phyloP scores from a whole-genome alignment of 805 yeast genomes.

The Starmera dryadoides region DNA sequence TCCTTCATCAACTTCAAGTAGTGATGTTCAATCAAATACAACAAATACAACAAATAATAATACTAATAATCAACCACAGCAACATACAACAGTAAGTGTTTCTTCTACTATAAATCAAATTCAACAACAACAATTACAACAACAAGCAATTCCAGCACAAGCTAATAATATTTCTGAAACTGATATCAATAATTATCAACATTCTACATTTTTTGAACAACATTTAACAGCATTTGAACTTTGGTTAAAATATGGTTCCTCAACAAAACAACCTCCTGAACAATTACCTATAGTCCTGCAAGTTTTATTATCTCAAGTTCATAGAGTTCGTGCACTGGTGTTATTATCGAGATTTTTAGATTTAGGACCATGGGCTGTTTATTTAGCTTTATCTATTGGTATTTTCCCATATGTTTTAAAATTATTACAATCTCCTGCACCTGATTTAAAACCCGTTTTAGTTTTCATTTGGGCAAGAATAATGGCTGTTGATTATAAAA shows the following conservation, averaged over 20 bases:
- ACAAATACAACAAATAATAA: too few relatives aligned
- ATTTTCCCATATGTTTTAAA: conserved; percentile 93
- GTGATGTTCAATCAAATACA: background rate
- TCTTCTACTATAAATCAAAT: conserved; percentile 5
- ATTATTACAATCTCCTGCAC: conserved; percentile 88
- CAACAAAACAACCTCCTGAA: conserved; percentile 82
- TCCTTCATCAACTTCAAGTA: background rate
- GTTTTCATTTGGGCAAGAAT: conserved; percentile 97
- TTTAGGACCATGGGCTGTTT: conserved; percentile 97
- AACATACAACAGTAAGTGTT: background rate
- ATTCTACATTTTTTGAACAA: conserved; percentile 91
- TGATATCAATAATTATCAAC: conserved; percentile 56
- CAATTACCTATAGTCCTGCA: conserved; percentile 92
- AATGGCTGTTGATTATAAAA: conserved; percentile 88
- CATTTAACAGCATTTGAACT: conserved; percentile 93
- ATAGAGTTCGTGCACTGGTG: conserved; percentile 82
- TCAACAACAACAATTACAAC: conserved; percentile 21
- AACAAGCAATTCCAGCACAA: conserved; percentile 10
- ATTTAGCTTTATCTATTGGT: conserved; percentile 86
- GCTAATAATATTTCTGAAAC: conserved; percentile 9
- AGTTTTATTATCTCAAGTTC: conserved; percentile 89
- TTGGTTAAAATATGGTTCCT: conserved; percentile 89
- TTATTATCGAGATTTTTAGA: conserved; percentile 81
- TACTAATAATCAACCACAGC: background rate
- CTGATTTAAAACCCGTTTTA: conserved; percentile 86